phyloP scores from a whole-genome alignment of 2,329 filamentous ascomycete species.

The Endothia cerciana region DNA sequence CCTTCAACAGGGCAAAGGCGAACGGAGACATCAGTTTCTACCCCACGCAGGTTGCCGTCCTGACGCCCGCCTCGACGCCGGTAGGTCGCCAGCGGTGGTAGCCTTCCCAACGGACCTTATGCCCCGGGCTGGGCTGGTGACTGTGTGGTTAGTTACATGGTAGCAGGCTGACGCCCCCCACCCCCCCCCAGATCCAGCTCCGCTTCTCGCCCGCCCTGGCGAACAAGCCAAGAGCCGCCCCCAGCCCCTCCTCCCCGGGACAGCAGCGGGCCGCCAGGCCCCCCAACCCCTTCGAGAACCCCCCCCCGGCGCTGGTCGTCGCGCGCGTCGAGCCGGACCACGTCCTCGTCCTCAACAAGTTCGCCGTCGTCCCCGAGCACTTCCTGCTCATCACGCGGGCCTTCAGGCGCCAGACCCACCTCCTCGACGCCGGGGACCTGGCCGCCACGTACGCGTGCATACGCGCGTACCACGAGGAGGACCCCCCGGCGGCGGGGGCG shows the following conservation, averaged over 20 bases:
- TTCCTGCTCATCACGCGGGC: constrained; percentile 71
- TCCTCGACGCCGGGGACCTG: constrained; percentile 64
- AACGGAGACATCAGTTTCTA: constrained; percentile 58
- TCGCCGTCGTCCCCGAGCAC: constrained; percentile 70
- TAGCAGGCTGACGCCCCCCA: not conserved
- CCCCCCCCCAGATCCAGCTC: constrained; percentile 64
- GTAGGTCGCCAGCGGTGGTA: too few relatives aligned
- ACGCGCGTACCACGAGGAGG: constrained; percentile 50
- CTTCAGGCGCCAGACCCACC: constrained; percentile 66
- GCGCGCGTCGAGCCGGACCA: constrained; percentile 57
- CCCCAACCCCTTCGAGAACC: constrained; percentile 69
- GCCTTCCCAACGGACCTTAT: too few relatives aligned
- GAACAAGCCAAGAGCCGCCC: constrained; percentile 60
- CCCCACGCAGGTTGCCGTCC: constrained; percentile 55
- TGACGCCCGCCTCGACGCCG: constrained; percentile 48
- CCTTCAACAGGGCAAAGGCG: constrained; percentile 52
- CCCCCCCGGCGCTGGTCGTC: constrained; percentile 57
- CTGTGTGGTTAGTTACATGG: too few relatives aligned
- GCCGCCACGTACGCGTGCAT: constrained; percentile 65
- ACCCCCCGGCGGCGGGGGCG: not conserved
- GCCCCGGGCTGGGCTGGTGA: not conserved
- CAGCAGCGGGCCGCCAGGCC: constrained; percentile 44
- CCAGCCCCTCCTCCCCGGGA: not conserved
- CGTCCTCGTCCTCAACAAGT: constrained; percentile 74
- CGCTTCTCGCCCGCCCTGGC: constrained; percentile 72